Base-by-base conservation (phyloP, 2,329 filamentous ascomycete genomes). In the Phialophora chinensis region DNA sequence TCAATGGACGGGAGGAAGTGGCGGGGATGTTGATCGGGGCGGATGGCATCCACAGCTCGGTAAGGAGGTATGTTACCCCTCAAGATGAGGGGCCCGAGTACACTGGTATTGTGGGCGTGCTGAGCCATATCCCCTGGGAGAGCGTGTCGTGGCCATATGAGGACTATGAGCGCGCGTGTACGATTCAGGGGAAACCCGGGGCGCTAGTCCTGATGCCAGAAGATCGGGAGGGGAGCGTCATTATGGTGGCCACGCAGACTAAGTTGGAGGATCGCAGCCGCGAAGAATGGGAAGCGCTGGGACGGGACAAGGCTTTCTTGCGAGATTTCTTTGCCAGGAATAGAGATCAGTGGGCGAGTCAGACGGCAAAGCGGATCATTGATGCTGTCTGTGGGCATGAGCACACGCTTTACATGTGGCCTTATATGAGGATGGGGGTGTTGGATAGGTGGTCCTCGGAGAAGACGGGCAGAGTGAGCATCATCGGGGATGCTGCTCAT, bases 31-130 rank as follows among this genome's bases (percentile, higher is more conserved):
- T 88, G 0, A 76, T 88, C n/a, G 86, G 85, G 0, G 84, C 85
- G 0, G 86, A 88, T 64, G 86, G 86, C 1, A 88, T 88, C 57
- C 84, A 88, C 72, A 87, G 85, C 0, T 78, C 75, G 0, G 83
- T 88, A 0, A 80, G 86, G 4, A 78, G 75, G 3, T 81, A 86
- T 52, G 75, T 88, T 0, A 78, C 82, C 53, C 83, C 84, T 0
- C 33, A 55, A 4, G 78, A 81, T 0, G 71, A 84, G 0, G 73
- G 79, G 35, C 83, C 86, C 1, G 77, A 75, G 1, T 88, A 86
- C 70, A 83, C 81, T 0, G 83, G 83, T 31, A 79, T 83, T 5
- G 69, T 79, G 10, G 79, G 75, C 5, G 77, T 78, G 27, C 78
- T 74, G 29, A 78, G 74, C 50, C 77, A 74, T 0, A 73, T 79